Base-by-base conservation (phyloP, 2,329 filamentous ascomycete species). In the Magnaporthiopsis incrustans region DNA sequence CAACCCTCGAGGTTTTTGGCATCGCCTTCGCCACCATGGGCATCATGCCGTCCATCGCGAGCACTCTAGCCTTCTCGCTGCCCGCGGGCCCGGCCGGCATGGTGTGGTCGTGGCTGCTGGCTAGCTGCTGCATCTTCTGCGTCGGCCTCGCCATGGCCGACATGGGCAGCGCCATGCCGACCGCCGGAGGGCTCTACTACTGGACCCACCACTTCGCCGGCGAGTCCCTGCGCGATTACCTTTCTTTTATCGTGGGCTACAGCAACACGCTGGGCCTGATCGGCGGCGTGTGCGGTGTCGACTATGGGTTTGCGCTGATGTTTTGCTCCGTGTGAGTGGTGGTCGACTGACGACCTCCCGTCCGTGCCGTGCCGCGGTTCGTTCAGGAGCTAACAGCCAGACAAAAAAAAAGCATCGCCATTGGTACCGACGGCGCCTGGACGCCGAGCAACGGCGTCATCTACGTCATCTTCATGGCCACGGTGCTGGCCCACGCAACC, bases 231-330 rank as follows among this genome's bases (percentile, higher is more conserved):
- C 79, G 82, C 66, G 85, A 85, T 69, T 79, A 82, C 4, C 71
- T 87, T n/a, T 83, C 80, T 67, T 86, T 86, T 68, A 71, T 86
- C 44, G 83, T 86, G 25, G 84, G 84, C 33, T 86, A 86, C 67
- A 85, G 82, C 70, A 86, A 87, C 69, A 86, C 82, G 1, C 75
- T 87, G 25, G 85, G 84, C 8, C 71, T 86, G 11, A 77, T 87
- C n/a, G 85, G 83, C 38, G 85, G 84, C 7, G 76, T 87, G 18
- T 87, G 85, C 72, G 85, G 82, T 30, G 83, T 87, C 66, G 84
- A 87, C 70, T 88, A 74, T 67, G 71, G 82, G 1, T 83, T 84
- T 69, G 78, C 82, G 1, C 72, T 83, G 56, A 85, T 85, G 82
- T 79, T 86, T 61, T 77, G 85, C 33, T 83, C 83, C 2, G 81